Conservation (phyloP, 1,139 yeast species). For the Taphrina deformans region DNA sequence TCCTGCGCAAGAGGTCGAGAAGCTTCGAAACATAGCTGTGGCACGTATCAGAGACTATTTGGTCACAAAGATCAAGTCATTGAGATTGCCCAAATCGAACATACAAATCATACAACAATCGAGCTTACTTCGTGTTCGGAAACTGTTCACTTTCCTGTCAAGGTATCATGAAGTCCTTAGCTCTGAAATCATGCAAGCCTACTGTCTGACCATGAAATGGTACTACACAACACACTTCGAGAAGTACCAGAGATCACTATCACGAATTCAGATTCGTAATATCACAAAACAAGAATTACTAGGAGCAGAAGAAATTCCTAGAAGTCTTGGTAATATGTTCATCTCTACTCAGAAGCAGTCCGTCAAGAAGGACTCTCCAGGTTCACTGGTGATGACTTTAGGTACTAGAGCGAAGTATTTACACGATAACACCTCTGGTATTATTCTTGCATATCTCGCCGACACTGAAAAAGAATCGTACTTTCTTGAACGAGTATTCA, state of each 20-base stretch:
- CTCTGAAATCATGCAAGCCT: slow-evolving; percentile 73
- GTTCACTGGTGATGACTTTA: slow-evolving; percentile 11
- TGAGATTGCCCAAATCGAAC: slow-evolving; percentile 56
- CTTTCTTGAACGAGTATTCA: slow-evolving; percentile 40
- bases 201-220: slow-evolving; percentile 88
- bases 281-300: slow-evolving; percentile 58
- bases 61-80: slow-evolving; percentile 60
- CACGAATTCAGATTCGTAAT: slow-evolving; percentile 57
- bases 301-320: slow-evolving; percentile 47
- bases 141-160: slow-evolving; percentile 59
- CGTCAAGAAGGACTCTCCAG: slow-evolving; percentile 1
- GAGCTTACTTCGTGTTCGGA: slow-evolving; percentile 60
- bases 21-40: slow-evolving; percentile 51
- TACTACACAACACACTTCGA: slow-evolving; percentile 78
- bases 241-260: slow-evolving; percentile 73
- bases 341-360: slow-evolving; percentile 7
- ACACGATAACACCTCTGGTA: slow-evolving; percentile 25
- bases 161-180: slow-evolving; percentile 65
- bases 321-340: slow-evolving; percentile 25
- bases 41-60: slow-evolving; percentile 76
- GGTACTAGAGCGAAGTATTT: slow-evolving; percentile 34
- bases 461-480: slow-evolving; percentile 70
- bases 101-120: slow-evolving; percentile 72
- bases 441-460: slow-evolving; percentile 47
- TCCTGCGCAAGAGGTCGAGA: slow-evolving; percentile 35